Evolutionary conservation across 257 asterid genomes (phyloP).

Genomic region (Fraxinus anomala): DNA sequence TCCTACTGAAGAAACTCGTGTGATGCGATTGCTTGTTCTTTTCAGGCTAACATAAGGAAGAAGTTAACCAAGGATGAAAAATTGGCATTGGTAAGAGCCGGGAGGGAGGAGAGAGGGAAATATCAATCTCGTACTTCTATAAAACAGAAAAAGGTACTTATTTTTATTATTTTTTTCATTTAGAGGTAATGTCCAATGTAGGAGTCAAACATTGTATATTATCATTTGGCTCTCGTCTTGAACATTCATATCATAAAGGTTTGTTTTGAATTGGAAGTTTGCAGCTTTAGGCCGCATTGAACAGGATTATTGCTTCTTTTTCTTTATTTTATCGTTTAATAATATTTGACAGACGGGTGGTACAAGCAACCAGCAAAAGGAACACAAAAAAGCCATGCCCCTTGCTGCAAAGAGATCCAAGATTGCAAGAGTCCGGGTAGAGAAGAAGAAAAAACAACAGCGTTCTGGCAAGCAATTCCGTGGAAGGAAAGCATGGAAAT

Average conservation of each 20-base stretch:
- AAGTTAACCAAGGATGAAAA: slow-evolving; percentile 75
- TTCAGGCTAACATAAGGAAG: slow-evolving; percentile 70
- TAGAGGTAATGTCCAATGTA: neutral
- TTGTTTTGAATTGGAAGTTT: neutral
- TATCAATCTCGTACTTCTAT: slow-evolving; percentile 65
- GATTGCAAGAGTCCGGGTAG: slow-evolving; percentile 45
- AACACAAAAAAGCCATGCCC: slow-evolving; percentile 77
- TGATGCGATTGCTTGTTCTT: slow-evolving; percentile 31
- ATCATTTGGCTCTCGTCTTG: neutral
- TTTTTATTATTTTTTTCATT: neutral
- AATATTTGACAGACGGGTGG: slow-evolving; percentile 67
- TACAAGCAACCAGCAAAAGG: slow-evolving; percentile 73
- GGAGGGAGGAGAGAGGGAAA: slow-evolving; percentile 75
- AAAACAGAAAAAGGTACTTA: slow-evolving; percentile 71
- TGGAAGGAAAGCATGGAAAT: slow-evolving; percentile 97
- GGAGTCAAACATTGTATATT: neutral
- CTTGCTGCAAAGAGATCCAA: slow-evolving; percentile 64
- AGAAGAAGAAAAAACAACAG: slow-evolving; percentile 49
- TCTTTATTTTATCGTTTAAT: neutral
- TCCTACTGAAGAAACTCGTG: slow-evolving; percentile 10
- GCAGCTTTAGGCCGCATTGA: neutral
- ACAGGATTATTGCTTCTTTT: neutral
- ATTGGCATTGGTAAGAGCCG: slow-evolving; percentile 58
- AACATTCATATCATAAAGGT: neutral
- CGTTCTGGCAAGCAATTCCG: slow-evolving; percentile 72